Conservation (phyloP, 1,284 basidiomycete species). For the Sphagnurus paluster region DNA sequence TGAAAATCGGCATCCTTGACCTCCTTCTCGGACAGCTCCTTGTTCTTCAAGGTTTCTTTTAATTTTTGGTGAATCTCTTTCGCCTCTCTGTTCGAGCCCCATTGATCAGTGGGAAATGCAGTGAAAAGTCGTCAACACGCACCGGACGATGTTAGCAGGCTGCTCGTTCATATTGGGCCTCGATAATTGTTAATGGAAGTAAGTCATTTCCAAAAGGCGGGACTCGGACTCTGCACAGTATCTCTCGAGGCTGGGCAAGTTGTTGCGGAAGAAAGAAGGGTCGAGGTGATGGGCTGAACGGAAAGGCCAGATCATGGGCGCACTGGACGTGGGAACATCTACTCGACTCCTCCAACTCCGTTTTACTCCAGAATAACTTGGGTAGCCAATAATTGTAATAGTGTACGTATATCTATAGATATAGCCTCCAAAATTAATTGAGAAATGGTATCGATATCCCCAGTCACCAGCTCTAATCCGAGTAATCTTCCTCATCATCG, state of each 20-base stretch:
- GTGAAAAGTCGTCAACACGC: conserved; percentile 20
- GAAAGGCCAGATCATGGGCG: conserved; percentile 14
- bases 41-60: conserved; percentile 69
- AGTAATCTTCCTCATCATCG: conserved; percentile 57
- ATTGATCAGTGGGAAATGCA: conserved; percentile 20
- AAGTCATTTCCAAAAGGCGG: conserved; percentile 20
- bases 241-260: conserved; percentile 3
- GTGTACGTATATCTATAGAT: background rate
- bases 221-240: conserved; percentile 3
- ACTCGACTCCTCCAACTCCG: too few relatives aligned
- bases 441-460: background rate
- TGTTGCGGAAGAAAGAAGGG: conserved; percentile 3
- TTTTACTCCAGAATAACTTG: too few relatives aligned
- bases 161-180: conserved; percentile 36
- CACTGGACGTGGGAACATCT: conserved; percentile 23
- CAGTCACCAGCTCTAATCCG: conserved; percentile 22
- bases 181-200: conserved; percentile 17
- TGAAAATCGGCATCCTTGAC: conserved; percentile 83
- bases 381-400: background rate
- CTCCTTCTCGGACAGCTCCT: conserved; percentile 80
- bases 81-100: conserved; percentile 54
- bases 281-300: conserved; percentile 17
- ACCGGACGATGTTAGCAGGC: conserved; percentile 41
- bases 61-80: conserved; percentile 65
- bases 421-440: conserved; percentile 1